phyloP scores from a whole-genome alignment of 192 early-diverging fungal species.

The Linnemannia exigua region DNA sequence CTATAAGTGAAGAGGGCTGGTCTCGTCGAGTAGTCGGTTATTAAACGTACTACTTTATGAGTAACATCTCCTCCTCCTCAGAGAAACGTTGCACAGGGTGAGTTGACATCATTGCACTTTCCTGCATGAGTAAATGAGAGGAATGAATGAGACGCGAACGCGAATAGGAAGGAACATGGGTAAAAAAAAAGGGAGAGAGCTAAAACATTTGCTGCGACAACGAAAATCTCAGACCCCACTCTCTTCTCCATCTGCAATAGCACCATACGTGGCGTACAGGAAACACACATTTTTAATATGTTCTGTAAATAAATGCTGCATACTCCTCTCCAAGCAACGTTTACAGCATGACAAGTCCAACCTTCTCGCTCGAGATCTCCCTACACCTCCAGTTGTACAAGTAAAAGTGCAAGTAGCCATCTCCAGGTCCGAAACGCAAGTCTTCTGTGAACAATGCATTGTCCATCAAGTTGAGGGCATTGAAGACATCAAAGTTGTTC shows the following conservation, averaged over 20 bases:
- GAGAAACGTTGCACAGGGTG: too few relatives aligned
- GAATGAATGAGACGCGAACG: background rate
- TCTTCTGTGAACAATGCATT: constrained; percentile 85
- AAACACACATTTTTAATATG: background rate
- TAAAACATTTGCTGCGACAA: too few relatives aligned
- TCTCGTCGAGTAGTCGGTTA: too few relatives aligned
- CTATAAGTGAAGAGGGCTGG: too few relatives aligned
- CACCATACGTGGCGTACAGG: too few relatives aligned
- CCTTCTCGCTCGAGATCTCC: constrained; percentile 72
- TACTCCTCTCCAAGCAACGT: background rate
- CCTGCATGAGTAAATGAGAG: too few relatives aligned
- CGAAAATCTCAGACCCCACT: too few relatives aligned
- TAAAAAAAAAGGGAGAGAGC: too few relatives aligned
- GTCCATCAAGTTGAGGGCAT: constrained; percentile 94
- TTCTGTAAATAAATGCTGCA: background rate
- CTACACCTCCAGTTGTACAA: constrained; percentile 95
- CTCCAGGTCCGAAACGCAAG: constrained; percentile 93
- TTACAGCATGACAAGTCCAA: constrained; percentile 94
- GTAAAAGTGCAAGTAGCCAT: constrained; percentile 96
- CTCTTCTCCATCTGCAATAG: too few relatives aligned
- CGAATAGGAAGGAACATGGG: too few relatives aligned
- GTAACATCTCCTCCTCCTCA: too few relatives aligned
- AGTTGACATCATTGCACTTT: background rate
- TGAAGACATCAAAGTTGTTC: constrained; percentile 94
- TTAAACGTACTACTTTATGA: too few relatives aligned